A percentile compares a stretch with the other conserved stretches of the same genome.
Conservation (phyloP, 1,284 basidiomycete genomes). For the Ganoderma boninense region DNA sequence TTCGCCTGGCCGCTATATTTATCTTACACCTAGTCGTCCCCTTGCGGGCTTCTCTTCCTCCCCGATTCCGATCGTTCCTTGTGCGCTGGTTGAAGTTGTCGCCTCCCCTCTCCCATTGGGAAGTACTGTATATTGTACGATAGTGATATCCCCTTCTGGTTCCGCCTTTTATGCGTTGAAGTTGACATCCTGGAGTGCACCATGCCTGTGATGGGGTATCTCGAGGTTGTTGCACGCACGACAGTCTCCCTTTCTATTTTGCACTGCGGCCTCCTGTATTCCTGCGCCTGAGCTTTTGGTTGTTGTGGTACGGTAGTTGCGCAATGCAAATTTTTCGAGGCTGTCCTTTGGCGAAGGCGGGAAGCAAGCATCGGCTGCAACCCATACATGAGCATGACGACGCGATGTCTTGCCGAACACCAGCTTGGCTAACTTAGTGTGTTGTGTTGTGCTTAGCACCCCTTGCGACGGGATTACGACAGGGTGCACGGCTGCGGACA, state of each 20-base stretch:
- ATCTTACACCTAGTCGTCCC: background rate
- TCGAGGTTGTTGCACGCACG: slow-evolving; percentile 5
- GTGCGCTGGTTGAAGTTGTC: background rate
- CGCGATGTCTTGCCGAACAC: background rate
- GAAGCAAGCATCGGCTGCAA: background rate
- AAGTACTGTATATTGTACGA: background rate
- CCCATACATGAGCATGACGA: background rate
- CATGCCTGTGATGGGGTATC: background rate
- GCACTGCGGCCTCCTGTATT: background rate
- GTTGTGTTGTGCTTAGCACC: too few species aligned
- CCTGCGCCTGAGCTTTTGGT: background rate
- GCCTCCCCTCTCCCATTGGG: background rate
- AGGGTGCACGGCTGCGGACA: background rate
- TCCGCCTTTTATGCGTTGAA: background rate
- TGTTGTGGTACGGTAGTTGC: background rate
- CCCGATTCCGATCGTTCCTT: background rate
- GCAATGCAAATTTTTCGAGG: background rate
- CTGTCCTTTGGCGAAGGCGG: background rate
- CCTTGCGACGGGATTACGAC: slow-evolving; percentile 9
- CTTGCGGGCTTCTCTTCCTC: background rate
- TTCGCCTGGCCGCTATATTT: slow-evolving; percentile 8
- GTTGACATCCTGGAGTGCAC: background rate
- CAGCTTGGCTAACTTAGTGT: background rate
- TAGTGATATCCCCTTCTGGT: background rate
- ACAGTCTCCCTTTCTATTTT: background rate